Evolutionary conservation across 2,329 filamentous ascomycete genomes (phyloP).

Genomic region (Chaetomiaceae sp.): DNA sequence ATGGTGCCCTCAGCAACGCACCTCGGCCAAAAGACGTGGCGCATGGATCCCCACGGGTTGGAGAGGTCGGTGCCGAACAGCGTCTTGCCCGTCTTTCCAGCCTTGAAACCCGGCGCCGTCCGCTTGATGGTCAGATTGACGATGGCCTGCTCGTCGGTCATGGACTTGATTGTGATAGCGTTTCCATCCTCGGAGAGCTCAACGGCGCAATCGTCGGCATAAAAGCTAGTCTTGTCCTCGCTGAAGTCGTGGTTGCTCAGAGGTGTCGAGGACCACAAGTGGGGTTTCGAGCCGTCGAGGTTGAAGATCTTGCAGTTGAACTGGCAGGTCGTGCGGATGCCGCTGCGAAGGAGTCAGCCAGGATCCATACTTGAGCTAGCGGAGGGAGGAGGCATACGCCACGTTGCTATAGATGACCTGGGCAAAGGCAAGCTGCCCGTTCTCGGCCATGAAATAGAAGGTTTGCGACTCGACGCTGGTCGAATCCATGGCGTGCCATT

Average conservation of each 20-base stretch:
- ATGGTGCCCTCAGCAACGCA: constrained; percentile 79
- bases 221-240: constrained; percentile 77
- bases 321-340: constrained; percentile 84
- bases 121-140: constrained; percentile 82
- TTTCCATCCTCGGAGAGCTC: constrained; percentile 82
- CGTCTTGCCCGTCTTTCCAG: constrained; percentile 77
- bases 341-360: constrained; percentile 48
- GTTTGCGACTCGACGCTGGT: constrained; percentile 93
- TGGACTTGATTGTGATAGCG: constrained; percentile 84
- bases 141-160: constrained; percentile 71
- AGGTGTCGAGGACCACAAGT: constrained; percentile 79
- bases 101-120: constrained; percentile 74
- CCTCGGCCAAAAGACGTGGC: constrained; percentile 91
- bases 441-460: constrained; percentile 84
- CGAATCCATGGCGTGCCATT: constrained; percentile 75
- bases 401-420: constrained; percentile 99
- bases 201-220: constrained; percentile 77
- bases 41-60: constrained; percentile 88
- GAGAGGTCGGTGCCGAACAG: constrained; percentile 80
- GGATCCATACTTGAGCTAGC: neutral
- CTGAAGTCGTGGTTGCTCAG: constrained; percentile 78
- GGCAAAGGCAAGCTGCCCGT: constrained; percentile 69
- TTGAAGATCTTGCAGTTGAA: constrained; percentile 94
- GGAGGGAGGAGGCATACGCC: constrained; percentile 55
- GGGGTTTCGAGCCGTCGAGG: constrained; percentile 64